phyloP scores from a whole-genome alignment of 108 stramenopile genomes.

The Nannochloropsis gaditana region DNA sequence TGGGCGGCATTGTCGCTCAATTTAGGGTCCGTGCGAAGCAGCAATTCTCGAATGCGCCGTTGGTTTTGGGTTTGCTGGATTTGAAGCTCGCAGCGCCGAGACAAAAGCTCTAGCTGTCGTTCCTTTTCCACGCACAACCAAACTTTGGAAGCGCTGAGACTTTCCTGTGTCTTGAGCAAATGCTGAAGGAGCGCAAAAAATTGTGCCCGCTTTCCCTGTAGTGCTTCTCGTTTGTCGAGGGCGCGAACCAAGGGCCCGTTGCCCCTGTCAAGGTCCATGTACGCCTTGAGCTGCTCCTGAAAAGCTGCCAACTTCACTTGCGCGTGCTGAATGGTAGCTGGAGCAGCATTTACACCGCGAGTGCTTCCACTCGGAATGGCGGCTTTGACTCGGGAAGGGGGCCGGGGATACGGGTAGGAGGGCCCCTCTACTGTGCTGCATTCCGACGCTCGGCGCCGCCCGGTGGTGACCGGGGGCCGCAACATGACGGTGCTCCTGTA shows the following conservation, averaged over 20 bases:
- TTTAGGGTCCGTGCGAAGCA: not conserved
- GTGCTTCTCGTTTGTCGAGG: not conserved
- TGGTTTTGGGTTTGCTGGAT: not conserved
- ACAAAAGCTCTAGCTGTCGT: not conserved
- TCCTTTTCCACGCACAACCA: conserved; percentile 18
- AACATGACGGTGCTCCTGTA: not conserved
- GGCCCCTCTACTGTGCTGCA: not conserved
- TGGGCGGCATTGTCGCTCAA: not conserved
- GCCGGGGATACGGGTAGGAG: not conserved
- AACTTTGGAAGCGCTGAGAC: conserved; percentile 13
- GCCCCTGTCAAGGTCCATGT: conserved; percentile 12
- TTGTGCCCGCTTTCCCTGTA: not conserved
- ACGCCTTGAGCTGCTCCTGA: not conserved
- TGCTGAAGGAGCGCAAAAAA: not conserved
- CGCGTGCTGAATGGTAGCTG: not conserved
- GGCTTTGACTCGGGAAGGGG: not conserved
- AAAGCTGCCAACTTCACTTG: not conserved
- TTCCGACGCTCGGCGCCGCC: not conserved
- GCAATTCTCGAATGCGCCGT: not conserved
- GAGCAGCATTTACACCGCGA: not conserved
- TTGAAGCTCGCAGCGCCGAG: conserved; percentile 1
- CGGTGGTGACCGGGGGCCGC: not conserved
- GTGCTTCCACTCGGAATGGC: not conserved
- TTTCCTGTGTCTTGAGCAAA: not conserved
- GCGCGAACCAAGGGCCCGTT: not conserved